phyloP scores from a whole-genome alignment of 495 filamentous ascomycete genomes.

The Tuber melanosporum region DNA sequence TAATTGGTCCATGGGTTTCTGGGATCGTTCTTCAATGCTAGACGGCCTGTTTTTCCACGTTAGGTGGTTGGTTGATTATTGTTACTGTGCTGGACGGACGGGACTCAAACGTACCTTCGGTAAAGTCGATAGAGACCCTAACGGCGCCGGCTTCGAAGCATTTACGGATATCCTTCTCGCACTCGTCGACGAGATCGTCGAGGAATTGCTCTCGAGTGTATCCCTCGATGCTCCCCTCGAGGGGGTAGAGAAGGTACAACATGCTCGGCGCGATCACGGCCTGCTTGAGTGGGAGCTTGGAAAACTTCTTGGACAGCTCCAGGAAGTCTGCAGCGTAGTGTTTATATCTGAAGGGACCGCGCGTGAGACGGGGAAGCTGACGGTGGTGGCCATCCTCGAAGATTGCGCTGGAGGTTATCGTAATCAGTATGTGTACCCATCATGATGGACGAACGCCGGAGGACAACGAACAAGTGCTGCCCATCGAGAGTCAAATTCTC shows the following conservation, averaged over 20 bases:
- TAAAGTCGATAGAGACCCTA: conserved; percentile 47
- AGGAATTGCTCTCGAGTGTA: conserved; percentile 45
- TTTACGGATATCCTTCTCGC: conserved; percentile 47
- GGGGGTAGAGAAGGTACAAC: conserved; percentile 47
- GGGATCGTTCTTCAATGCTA: conserved; percentile 45
- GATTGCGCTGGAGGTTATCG: conserved; percentile 38
- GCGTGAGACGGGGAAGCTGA: conserved; percentile 44
- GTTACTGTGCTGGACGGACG: no score
- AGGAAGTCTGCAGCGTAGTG: conserved; percentile 47
- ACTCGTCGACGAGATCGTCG: conserved; percentile 46
- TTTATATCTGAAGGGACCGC: conserved; percentile 45
- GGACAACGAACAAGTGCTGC: conserved; percentile 43
- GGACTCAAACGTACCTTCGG: conserved; percentile 40
- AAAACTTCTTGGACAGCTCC: conserved; percentile 40
- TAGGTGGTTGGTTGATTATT: no score
- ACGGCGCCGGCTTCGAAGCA: conserved; percentile 46
- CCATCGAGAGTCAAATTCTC: conserved; percentile 44
- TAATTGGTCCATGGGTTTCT: conserved; percentile 47
- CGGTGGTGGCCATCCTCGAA: conserved; percentile 47
- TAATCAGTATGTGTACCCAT: not conserved
- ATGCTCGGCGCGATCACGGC: conserved; percentile 48
- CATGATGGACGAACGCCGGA: no score
- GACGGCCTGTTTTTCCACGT: conserved; percentile 29
- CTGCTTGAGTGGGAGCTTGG: conserved; percentile 44
- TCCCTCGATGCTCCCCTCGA: conserved; percentile 43